Base-by-base conservation (phyloP, 805 yeast species). In the Citeromyces matritensis region DNA sequence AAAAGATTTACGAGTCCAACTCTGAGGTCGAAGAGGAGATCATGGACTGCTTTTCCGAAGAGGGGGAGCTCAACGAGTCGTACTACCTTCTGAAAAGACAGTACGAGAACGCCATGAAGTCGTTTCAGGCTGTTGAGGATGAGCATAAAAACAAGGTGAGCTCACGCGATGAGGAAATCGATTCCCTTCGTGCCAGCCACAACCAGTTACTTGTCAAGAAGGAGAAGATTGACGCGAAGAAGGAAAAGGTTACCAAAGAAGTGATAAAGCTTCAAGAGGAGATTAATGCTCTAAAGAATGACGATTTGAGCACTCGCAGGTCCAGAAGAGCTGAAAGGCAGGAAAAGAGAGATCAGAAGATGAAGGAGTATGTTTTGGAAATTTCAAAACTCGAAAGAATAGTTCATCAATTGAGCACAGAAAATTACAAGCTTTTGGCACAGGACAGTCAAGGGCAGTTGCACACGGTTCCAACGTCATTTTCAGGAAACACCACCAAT, bases 51-150 rank as follows among this genome's bases (percentile, higher is more conserved):
- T 53, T 53, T 27, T 37, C 58, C 29, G 53, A 52, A 24, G 60
- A 57, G 33, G 41, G 48, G 6, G 66, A 60, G 35, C 35, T 56
- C 5, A 54, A 53, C 26, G 69, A 62, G 31, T 38, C 45, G 12
- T 55, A 55, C 34, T 32, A 51, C 23, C 57, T 54, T 30, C 55
- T 51, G 33, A 59, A 56, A 34, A 44, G 62, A 27, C 44, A 43
- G 9, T 62, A 44, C 40, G 67, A 62, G 27, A 45, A 53, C 9
- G 48, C 47, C 14, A 27, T 46, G 19, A 47, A 65, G 31, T 40
- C 42, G 6, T 45, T 52, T 17, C 49, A 45, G 8, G 40, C 53
- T 9, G 45, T 49, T 28, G 53, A 57, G 30, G 45, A 40, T 25
- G 49, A 47, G 4, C 45, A 48, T 31, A 40, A 46, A 8, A 38